These are phyloP conservation scores for Pogostemon cablin DNA, from an alignment of 257 asterid species.

Conservation along the genomic window DNA sequence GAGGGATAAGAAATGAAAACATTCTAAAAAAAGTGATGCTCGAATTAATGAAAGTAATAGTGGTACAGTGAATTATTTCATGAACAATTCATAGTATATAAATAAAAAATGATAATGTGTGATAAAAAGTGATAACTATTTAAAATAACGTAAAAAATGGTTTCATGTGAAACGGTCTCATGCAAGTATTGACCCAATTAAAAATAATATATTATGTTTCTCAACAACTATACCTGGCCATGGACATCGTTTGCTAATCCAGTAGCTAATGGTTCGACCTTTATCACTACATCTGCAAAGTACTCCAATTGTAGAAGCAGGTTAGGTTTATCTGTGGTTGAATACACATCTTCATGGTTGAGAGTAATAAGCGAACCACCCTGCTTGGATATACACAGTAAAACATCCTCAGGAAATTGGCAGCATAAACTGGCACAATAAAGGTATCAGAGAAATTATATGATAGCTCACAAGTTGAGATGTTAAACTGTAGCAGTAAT, in stretches of 20 bases:
- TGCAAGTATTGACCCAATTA: no score
- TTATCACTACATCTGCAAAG: constrained; percentile 71
- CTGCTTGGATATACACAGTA: constrained; percentile 41
- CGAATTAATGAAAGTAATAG: no score
- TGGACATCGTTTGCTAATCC: constrained; percentile 93
- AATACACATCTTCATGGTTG: constrained; percentile 79
- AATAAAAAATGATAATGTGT: no score
- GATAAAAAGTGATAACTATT: no score
- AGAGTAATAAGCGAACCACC: constrained; percentile 73
- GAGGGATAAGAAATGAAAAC: no score
- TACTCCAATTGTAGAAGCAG: constrained; percentile 70
- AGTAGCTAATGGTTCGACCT: constrained; percentile 89
- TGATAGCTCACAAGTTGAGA: constrained; percentile 67
- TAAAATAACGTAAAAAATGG: no score
- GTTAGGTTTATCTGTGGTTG: constrained; percentile 50
- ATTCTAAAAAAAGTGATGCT: no score
- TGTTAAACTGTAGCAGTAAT: constrained; percentile 70
- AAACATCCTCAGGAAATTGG: constrained; percentile 18
- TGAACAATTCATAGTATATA: no score
- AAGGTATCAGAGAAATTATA: constrained; percentile 14
- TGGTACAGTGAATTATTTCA: no score
- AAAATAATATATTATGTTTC: neutral
- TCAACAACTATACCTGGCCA: constrained; percentile 71
- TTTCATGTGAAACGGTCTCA: no score
- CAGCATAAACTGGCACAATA: constrained; percentile 11